These are phyloP conservation scores for Lachnellula subtilissima DNA, from an alignment of 2,329 filamentous ascomycete genomes.

Conservation along the genomic window DNA sequence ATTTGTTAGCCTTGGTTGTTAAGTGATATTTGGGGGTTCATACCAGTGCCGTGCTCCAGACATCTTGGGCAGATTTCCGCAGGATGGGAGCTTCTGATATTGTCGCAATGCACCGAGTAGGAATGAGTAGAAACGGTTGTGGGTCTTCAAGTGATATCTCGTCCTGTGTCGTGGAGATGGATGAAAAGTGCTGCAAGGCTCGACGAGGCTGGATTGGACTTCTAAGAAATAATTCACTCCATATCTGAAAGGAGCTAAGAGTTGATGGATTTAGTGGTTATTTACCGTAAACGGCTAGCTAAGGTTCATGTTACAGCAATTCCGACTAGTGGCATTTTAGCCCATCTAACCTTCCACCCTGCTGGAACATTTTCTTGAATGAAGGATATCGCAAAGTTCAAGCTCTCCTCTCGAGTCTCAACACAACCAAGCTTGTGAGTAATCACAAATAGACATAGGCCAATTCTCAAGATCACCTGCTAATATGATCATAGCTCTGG, in stretches of 20 bases:
- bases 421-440: conserved; percentile 10
- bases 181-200: conserved; percentile 15
- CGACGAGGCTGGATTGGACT: not conserved
- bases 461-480: not conserved
- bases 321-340: not conserved
- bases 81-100: not conserved
- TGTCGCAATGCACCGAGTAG: too few relatives aligned
- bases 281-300: not conserved
- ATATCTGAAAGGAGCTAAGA: not conserved
- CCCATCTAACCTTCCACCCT: not conserved
- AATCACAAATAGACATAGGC: not conserved
- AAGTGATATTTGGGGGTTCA: conserved; percentile 19
- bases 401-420: too few relatives aligned
- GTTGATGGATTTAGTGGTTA: too few relatives aligned
- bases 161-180: conserved; percentile 6
- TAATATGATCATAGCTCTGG: conserved; percentile 13
- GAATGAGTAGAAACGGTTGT: too few relatives aligned
- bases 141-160: not conserved
- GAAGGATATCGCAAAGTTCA: not conserved
- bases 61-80: conserved; percentile 30
- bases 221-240: not conserved
- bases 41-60: conserved; percentile 65
- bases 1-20: conserved; percentile 21
- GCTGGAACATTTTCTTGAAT: conserved; percentile 1
- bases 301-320: not conserved